Conservation (phyloP, 805 yeast species). For the Nakazawaea anatomiae region DNA sequence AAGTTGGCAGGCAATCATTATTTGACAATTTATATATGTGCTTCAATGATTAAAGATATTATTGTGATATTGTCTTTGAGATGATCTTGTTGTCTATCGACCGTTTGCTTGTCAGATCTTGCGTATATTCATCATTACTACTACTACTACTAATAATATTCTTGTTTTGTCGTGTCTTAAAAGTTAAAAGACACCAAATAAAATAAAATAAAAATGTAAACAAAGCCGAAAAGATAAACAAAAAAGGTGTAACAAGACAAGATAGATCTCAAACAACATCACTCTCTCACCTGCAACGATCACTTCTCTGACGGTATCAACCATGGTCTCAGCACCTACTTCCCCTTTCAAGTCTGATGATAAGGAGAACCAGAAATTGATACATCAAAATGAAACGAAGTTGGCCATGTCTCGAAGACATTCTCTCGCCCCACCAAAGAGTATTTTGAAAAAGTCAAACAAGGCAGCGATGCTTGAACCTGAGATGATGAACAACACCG, state of each 20-base stretch:
- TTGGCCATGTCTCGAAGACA: conserved; percentile 20
- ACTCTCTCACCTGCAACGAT: conserved; percentile 10
- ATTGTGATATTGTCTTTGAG: too few species aligned
- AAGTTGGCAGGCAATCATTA: background rate
- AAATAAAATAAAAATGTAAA: too few species aligned
- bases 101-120: too few species aligned
- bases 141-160: too few species aligned
- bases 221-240: too few species aligned
- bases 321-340: conserved; percentile 12
- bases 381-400: background rate
- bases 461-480: conserved; percentile 8
- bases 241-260: background rate
- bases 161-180: too few species aligned
- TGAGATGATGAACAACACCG: conserved; percentile 25
- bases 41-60: too few species aligned
- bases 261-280: conserved; percentile 4
- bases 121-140: too few species aligned
- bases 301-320: background rate
- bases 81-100: too few species aligned
- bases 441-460: conserved; percentile 29
- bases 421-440: conserved; percentile 29
- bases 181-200: too few species aligned
- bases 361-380: conserved; percentile 1
- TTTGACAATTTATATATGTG: background rate
- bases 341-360: conserved; percentile 8